A percentile compares a stretch with the other conserved stretches of the same genome.
phyloP scores from a whole-genome alignment of 192 early-diverging fungal species.

The Chytriomyces sp. region DNA sequence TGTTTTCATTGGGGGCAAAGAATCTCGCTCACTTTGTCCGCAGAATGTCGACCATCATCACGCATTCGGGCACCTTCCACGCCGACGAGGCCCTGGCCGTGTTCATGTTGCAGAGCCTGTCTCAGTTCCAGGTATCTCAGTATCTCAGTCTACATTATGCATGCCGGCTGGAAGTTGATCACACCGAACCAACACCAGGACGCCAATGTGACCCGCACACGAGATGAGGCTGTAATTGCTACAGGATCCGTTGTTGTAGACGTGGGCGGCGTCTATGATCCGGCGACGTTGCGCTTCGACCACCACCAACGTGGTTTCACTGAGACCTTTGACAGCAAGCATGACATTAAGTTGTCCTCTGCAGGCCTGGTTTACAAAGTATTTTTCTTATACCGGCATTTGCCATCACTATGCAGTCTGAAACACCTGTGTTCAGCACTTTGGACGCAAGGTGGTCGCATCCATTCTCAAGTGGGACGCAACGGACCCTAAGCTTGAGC shows the following conservation, averaged over 20 bases:
- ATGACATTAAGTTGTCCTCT: constrained; percentile 81
- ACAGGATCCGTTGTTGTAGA: constrained; percentile 89
- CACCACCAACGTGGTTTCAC: constrained; percentile 94
- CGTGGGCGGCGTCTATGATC: constrained; percentile 88
- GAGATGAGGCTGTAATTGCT: constrained; percentile 77
- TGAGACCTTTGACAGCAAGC: constrained; percentile 78
- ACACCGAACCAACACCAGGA: constrained; percentile 38
- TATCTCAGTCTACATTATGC: neutral
- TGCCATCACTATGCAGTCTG: constrained; percentile 24
- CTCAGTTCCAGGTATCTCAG: constrained; percentile 46
- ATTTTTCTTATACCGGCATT: neutral
- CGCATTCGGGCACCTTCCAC: constrained; percentile 41
- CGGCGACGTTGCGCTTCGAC: constrained; percentile 72
- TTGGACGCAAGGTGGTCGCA: constrained; percentile 81
- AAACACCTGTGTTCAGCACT: constrained; percentile 57
- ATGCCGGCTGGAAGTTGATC: constrained; percentile 31
- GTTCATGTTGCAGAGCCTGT: constrained; percentile 74
- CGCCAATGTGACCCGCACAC: constrained; percentile 67
- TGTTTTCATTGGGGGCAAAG: too few relatives aligned
- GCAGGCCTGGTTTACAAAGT: constrained; percentile 94
- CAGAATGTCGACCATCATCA: constrained; percentile 15
- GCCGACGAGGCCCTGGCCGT: constrained; percentile 90
- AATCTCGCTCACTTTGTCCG: neutral
- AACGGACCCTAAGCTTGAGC: constrained; percentile 58
- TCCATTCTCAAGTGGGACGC: constrained; percentile 52